Evolutionary conservation across 1,284 basidiomycete species (phyloP).

Genomic region (Pseudozyma pruni): DNA sequence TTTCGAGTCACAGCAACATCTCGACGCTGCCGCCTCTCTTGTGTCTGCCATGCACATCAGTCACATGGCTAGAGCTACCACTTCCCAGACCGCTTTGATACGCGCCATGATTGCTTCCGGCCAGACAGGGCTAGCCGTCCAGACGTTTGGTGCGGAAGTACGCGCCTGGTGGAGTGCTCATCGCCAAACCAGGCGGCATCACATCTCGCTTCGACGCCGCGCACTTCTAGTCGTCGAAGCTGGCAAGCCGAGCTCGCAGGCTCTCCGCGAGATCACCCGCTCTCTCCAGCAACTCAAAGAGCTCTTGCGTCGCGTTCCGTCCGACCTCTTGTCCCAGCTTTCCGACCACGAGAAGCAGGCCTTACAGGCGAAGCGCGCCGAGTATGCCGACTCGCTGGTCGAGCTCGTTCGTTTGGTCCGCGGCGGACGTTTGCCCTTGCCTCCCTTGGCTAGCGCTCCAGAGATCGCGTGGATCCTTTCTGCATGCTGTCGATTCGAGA

Average conservation of each 20-base stretch:
- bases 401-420: conserved; percentile 31
- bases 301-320: conserved; percentile 14
- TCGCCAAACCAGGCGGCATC: conserved; percentile 15
- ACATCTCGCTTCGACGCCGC: conserved; percentile 8
- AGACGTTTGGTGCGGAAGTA: conserved; percentile 25
- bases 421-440: conserved; percentile 21
- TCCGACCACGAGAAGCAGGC: conserved; percentile 13
- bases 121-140: conserved; percentile 15
- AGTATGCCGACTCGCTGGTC: conserved; percentile 31
- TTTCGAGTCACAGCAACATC: conserved; percentile 21
- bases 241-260: conserved; percentile 35
- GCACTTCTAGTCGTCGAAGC: conserved; percentile 21
- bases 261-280: conserved; percentile 23
- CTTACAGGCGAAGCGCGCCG: conserved; percentile 15
- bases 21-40: conserved; percentile 20
- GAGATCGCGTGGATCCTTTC: conserved; percentile 43
- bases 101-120: conserved; percentile 28
- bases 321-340: conserved; percentile 18
- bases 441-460: conserved; percentile 11
- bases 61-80: conserved; percentile 15
- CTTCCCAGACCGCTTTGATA: conserved; percentile 26
- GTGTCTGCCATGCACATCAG: conserved; percentile 21
- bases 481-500: conserved; percentile 42
- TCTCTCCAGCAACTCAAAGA: conserved; percentile 19
- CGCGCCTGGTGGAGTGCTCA: conserved; percentile 40